Percentiles rank a stretch among this genome's conserved stretches.
These are phyloP conservation scores for Zygosaccharomyces pseudorouxii DNA, from an alignment of 805 yeast genomes.

Conservation along the genomic window DNA sequence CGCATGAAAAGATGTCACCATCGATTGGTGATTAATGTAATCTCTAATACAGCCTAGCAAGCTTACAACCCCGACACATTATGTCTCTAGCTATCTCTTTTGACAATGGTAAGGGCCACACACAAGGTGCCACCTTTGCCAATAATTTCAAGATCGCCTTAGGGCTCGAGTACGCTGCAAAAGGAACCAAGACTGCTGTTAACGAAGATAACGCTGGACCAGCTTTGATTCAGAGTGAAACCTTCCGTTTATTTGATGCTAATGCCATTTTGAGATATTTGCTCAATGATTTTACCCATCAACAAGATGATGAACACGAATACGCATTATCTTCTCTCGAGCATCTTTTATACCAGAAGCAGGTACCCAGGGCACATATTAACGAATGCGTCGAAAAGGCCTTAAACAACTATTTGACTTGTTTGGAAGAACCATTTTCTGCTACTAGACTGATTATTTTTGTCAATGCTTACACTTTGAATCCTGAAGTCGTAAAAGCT, in stretches of 20 bases:
- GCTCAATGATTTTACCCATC: constrained; percentile 43
- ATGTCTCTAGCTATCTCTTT: constrained; percentile 29
- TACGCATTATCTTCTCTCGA: constrained; percentile 25
- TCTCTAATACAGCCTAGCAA: not conserved
- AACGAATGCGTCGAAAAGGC: constrained; percentile 41
- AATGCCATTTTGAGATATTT: constrained; percentile 67
- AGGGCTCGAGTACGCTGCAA: constrained; percentile 28
- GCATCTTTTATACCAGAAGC: constrained; percentile 15
- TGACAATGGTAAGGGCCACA: constrained; percentile 26
- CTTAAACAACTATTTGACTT: constrained; percentile 29
- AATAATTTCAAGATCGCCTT: constrained; percentile 34
- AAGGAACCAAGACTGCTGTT: constrained; percentile 22
- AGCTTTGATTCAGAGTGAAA: constrained; percentile 28
- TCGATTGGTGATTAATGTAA: not conserved
- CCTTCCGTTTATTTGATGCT: constrained; percentile 50
- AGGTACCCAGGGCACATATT: constrained; percentile 40
- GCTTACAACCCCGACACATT: not conserved
- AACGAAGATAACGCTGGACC: constrained; percentile 24
- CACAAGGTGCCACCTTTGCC: constrained; percentile 22
- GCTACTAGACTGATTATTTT: constrained; percentile 57
- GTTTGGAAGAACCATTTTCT: constrained; percentile 33
- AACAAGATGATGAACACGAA: constrained; percentile 33
- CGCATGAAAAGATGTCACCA: not conserved
- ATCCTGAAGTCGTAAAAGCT: constrained; percentile 24
- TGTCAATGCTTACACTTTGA: constrained; percentile 50